Percentiles rank a stretch among this genome's conserved stretches.
These are phyloP conservation scores for Micromonas pusilla DNA, from an alignment of 139 green algal species.

Conservation along the genomic window DNA sequence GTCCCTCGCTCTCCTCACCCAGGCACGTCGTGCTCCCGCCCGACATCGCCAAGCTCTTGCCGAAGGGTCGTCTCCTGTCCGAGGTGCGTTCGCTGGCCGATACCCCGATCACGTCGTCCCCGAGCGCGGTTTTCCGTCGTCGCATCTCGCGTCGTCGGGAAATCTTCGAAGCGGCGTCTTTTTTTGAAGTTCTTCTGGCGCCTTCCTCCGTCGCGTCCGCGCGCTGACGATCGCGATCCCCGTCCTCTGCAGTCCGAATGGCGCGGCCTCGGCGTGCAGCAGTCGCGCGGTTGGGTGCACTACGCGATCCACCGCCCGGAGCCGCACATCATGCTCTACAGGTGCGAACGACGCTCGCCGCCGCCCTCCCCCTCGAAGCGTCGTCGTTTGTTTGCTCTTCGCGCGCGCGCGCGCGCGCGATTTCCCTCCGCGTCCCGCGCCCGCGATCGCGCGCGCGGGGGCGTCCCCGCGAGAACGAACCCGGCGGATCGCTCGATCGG, in stretches of 20 bases:
- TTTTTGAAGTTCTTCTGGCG: background rate
- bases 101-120: background rate
- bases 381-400: background rate
- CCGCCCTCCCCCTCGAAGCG: background rate
- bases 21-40: conserved; percentile 91
- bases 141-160: background rate
- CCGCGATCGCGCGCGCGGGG: too few relatives aligned
- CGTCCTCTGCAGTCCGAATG: conserved; percentile 71
- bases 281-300: conserved; percentile 94
- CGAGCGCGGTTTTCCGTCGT: background rate
- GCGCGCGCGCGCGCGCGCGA: too few relatives aligned
- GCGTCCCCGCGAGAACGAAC: too few relatives aligned
- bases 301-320: conserved; percentile 91
- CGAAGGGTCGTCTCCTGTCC: conserved; percentile 80
- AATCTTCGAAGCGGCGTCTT: background rate
- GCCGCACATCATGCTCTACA: conserved; percentile 97
- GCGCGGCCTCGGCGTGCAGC: conserved; percentile 89
- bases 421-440: too few relatives aligned
- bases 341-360: conserved; percentile 41
- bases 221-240: background rate
- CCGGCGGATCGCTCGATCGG: too few relatives aligned
- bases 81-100: conserved; percentile 59
- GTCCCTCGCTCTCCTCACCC: conserved; percentile 11
- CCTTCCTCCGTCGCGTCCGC: background rate
- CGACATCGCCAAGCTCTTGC: conserved; percentile 80